These are phyloP conservation scores for Gentiana straminea DNA, from an alignment of 257 asterid genomes.

Conservation along the genomic window DNA sequence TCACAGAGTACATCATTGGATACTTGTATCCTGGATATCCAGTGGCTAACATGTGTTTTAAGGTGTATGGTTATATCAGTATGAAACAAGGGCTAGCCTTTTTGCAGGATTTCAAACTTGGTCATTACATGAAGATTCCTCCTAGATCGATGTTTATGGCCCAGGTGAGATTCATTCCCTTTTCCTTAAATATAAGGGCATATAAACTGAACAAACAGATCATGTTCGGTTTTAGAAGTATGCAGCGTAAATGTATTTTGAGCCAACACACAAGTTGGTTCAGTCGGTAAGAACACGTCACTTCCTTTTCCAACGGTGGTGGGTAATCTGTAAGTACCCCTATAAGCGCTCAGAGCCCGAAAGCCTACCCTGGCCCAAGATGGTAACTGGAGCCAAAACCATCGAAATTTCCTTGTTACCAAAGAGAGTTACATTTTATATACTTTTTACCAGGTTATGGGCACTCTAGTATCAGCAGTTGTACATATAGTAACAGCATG, in stretches of 20 bases:
- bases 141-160: constrained; percentile 97
- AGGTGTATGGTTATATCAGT: constrained; percentile 86
- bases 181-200: not conserved
- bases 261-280: no score
- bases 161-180: constrained; percentile 38
- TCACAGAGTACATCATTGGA: constrained; percentile 92
- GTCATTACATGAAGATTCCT: constrained; percentile 95
- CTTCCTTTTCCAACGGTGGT: no score
- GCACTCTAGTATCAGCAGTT: constrained; percentile 64
- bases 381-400: no score
- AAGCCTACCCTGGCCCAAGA: no score
- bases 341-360: no score
- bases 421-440: not conserved
- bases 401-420: no score
- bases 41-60: constrained; percentile 97
- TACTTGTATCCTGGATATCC: constrained; percentile 96
- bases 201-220: no score
- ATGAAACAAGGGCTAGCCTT: constrained; percentile 82
- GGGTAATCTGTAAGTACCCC: no score
- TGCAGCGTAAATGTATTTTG: no score
- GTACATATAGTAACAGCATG: constrained; percentile 83
- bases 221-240: no score
- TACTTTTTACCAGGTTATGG: constrained; percentile 42
- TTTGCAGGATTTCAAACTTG: constrained; percentile 89
- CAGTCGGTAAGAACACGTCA: no score